Evolutionary conservation across 345 rosid species (phyloP), one percentile per base, ranked within the genome.

Genomic region (Linum tenue): DNA sequence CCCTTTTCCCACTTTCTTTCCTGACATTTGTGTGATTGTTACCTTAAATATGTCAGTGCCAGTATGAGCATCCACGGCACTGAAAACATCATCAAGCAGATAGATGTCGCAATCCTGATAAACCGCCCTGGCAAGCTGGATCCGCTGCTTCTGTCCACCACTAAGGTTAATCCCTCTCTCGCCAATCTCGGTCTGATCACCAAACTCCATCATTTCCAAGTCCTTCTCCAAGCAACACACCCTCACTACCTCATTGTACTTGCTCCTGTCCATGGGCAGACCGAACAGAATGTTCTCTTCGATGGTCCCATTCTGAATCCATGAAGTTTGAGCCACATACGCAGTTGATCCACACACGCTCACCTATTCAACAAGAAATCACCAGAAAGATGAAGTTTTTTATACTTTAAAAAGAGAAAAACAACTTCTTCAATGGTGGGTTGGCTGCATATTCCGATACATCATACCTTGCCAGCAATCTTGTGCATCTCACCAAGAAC

Each of bases 11-110:
- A 42, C 55, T 56, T 59, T 14, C 5, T 53, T 62, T 4, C 14
- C 12, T 59, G 22, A 37, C 39, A 17, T 64, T 37, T n/a, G 53
- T 15, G 70, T 40, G 12, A 37, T 0, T 39, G 14, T 72, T 60
- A 92, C 98, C 96, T 90, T 92, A 73, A 80, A 92, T 62, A 92
- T 86, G 60, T 85, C 90, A 59, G 98, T 79, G 7, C 98, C 98
- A 4, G 98, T 92, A 74, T 92, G 97, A 58, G 98, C 97, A 84
- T 92, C 98, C 58, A 92, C 97, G 17, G 96, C 97, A 56, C 98
- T 92, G 55, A 92, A 92, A 72, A 90, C 86, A 65, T 92, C 98
- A 69, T 92, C 98, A 4, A 92, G 92, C 71, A 92, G 87, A 72
- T 88, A 92, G 40, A 85, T 85, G 70, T 92, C 98, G 61, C 76